These are phyloP conservation scores for Juncus effusus DNA, from an alignment of 176 grass and related monocot genomes.

Conservation along the genomic window DNA sequence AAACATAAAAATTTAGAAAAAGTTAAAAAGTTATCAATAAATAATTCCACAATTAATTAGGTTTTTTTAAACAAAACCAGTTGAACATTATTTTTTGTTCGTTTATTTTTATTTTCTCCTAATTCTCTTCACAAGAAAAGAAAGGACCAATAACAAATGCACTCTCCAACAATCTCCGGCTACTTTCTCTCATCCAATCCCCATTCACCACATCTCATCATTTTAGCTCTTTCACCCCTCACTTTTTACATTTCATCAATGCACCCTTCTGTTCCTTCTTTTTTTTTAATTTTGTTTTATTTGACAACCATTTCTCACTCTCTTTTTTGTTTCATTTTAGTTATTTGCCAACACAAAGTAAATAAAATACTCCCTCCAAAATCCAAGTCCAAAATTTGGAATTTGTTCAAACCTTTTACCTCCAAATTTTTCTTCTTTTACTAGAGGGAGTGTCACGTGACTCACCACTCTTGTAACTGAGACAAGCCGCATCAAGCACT, in stretches of 20 bases:
- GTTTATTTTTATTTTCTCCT: constrained; percentile 6
- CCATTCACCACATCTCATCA: constrained; percentile 15
- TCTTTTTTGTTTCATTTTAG: constrained; percentile 24
- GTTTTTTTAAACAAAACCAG: constrained; percentile 31
- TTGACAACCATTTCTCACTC: constrained; percentile 27
- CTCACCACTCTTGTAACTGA: constrained; percentile 66
- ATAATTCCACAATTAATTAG: constrained; percentile 36
- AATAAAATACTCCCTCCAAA: constrained; percentile 25
- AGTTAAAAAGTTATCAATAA: constrained; percentile 27
- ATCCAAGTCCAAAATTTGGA: not conserved
- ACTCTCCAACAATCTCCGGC: constrained; percentile 30
- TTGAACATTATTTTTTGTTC: constrained; percentile 26
- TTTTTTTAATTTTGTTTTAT: constrained; percentile 23
- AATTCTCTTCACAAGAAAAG: constrained; percentile 38
- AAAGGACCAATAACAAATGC: constrained; percentile 46
- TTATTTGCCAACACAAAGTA: constrained; percentile 7
- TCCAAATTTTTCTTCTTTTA: constrained; percentile 75
- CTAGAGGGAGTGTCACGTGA: constrained; percentile 43
- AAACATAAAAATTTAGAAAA: constrained; percentile 19
- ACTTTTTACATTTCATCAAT: not conserved
- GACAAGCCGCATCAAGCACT: constrained; percentile 66
- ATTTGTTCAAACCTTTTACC: constrained; percentile 23
- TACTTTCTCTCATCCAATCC: constrained; percentile 33
- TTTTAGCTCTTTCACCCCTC: constrained; percentile 9
- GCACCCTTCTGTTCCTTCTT: constrained; percentile 1